Conservation (phyloP, 2,329 filamentous ascomycete species). For the Pseudopyrenochaeta lycopersici region DNA sequence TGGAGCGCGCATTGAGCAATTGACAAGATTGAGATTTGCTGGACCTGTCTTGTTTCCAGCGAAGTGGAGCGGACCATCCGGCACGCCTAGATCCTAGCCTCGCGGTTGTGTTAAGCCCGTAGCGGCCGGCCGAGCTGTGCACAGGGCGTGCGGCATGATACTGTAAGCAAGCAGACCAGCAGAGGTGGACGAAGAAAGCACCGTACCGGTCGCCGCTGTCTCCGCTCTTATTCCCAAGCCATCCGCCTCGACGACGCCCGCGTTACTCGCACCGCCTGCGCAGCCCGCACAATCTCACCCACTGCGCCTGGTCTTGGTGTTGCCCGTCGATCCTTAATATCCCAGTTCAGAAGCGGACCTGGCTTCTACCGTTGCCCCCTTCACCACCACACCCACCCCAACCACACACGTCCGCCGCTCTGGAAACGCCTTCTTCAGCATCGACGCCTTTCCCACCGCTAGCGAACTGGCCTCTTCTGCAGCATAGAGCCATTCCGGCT, state of each 20-base stretch:
- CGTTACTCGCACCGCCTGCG: background rate
- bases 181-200: conserved; percentile 6
- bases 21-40: background rate
- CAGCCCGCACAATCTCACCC: conserved; percentile 13
- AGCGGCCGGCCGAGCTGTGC: conserved; percentile 15
- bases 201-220: conserved; percentile 3
- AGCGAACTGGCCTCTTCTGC: conserved; percentile 42
- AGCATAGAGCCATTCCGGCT: conserved; percentile 49
- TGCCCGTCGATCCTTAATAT: conserved; percentile 19
- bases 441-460: conserved; percentile 8
- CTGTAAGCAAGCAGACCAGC: conserved; percentile 10
- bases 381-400: conserved; percentile 25
- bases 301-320: conserved; percentile 17
- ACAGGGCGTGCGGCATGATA: conserved; percentile 9
- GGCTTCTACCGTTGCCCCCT: conserved; percentile 17
- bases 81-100: conserved; percentile 1
- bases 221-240: background rate
- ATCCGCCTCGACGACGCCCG: conserved; percentile 4
- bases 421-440: conserved; percentile 5
- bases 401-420: conserved; percentile 10
- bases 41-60: background rate
- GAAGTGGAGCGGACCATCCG: background rate
- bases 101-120: conserved; percentile 14
- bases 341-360: conserved; percentile 14
- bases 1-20: background rate